Conservation (phyloP, 345 rosid genomes). For the Erucastrum elatum region DNA sequence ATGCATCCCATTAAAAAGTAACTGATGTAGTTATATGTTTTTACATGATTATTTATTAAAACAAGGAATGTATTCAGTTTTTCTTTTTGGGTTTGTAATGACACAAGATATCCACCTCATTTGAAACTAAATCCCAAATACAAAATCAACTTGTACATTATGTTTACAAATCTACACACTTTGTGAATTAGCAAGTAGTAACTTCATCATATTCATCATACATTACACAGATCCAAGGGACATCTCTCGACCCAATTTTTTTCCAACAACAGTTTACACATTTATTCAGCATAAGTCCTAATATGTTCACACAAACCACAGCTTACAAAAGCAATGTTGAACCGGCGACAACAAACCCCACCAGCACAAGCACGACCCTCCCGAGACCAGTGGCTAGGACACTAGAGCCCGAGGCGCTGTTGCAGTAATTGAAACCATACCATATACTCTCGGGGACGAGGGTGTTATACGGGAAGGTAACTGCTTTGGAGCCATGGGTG, state of each 20-base stretch:
- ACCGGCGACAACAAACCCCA: constrained; percentile 36
- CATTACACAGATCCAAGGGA: constrained; percentile 19
- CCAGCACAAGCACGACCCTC: constrained; percentile 8
- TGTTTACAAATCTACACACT: constrained; percentile 9
- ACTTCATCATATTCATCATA: constrained; percentile 5
- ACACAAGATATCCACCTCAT: neutral
- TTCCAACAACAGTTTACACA: constrained; percentile 6
- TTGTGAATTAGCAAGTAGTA: constrained; percentile 17
- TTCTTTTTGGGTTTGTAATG: neutral
- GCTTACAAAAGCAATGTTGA: constrained; percentile 23
- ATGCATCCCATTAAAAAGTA: neutral
- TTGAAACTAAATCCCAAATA: neutral
- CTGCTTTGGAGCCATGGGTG: constrained; percentile 45
- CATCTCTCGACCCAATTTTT: constrained; percentile 13
- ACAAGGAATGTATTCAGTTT: neutral
- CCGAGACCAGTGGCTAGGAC: constrained; percentile 38
- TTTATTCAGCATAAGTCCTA: constrained; percentile 34
- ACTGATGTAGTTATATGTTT: neutral
- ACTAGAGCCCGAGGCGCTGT: constrained; percentile 43
- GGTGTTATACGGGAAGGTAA: constrained; percentile 55
- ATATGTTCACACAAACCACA: constrained; percentile 31
- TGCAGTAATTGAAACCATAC: constrained; percentile 78
- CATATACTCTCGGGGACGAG: constrained; percentile 62
- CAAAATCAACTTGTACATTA: neutral
- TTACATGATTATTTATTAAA: neutral